Evolutionary conservation across 1,284 basidiomycete genomes (phyloP), one percentile per base, ranked within the genome.

Genomic region (Microbotryum silenes-acaulis): DNA sequence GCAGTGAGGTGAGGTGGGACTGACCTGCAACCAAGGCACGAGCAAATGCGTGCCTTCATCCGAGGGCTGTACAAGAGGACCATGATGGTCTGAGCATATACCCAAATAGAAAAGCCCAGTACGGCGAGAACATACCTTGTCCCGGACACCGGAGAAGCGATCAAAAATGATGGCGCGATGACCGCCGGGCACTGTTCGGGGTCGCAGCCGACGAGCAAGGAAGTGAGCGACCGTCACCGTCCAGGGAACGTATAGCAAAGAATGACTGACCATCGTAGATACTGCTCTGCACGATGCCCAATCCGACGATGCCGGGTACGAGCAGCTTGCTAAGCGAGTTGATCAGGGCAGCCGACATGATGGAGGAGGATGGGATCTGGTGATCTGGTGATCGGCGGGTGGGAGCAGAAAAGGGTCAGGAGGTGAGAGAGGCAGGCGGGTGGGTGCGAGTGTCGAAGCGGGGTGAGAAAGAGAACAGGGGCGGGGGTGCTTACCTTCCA

Each of bases 41-140:
- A 98, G 81, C 76, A 99, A 87, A 78, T 99, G 96, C 6, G 96
- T 99, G n/a, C 96, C 96, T 78, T 99, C 92, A 16, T 82, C 81
- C 23, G 85, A 82, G 20, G 92, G 87, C 89, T 56, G 59, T 10
- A 51, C 12, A 6, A 4, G 37, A 42, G 16, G 9, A 10, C 31
- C 9, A 31, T 2, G 31, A 10, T 2, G 31, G 31, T 8, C 27
- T 31, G 31, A 31, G 31, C 31, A 31, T 10, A 10, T 25, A 25
- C 25, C 9, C 8, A 8, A 9, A 31, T 7, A 31, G 9, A 31
- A 31, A 3, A 2, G 6, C 6, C 37, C 31, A 1, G 31, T 16
- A 18, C 37, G 37, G 14, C 12, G 37, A 16, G 2, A 14, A 18
- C 37, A 18, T 6, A 42, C 37, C 78, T 82, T 78, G 69, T 86